A percentile compares a stretch with the other conserved stretches of the same genome.
Conservation (phyloP, 208 protist genomes). For the Trypanosoma cruzi region DNA sequence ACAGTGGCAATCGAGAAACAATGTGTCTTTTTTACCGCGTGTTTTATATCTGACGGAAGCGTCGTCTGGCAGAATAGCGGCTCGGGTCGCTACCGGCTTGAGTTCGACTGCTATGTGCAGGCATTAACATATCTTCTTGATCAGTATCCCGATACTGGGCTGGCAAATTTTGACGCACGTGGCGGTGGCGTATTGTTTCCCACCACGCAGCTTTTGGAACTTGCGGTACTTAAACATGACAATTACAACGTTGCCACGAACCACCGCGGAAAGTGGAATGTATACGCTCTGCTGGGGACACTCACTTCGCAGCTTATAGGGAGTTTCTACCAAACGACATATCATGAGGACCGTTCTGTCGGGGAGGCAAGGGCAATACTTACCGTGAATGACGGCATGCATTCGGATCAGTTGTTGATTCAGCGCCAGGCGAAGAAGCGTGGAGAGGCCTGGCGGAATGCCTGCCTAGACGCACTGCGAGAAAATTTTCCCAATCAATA, state of each 20-base stretch:
- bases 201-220: slow-evolving; percentile 45
- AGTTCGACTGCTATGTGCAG: slow-evolving; percentile 84
- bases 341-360: slow-evolving; percentile 38
- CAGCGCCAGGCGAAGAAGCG: slow-evolving; percentile 59
- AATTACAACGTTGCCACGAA: slow-evolving; percentile 59
- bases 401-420: slow-evolving; percentile 50
- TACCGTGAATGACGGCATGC: slow-evolving; percentile 65
- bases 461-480: slow-evolving; percentile 72
- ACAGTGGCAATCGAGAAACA: slow-evolving; percentile 10
- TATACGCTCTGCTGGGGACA: slow-evolving; percentile 82
- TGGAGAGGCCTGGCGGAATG: slow-evolving; percentile 80
- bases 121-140: slow-evolving; percentile 79
- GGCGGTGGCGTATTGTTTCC: slow-evolving; percentile 50
- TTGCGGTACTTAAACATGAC: slow-evolving; percentile 73
- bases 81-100: slow-evolving; percentile 71
- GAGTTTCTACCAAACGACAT: slow-evolving; percentile 70
- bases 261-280: slow-evolving; percentile 83
- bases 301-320: slow-evolving; percentile 79
- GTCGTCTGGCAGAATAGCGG: slow-evolving; percentile 70
- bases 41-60: slow-evolving; percentile 35
- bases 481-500: slow-evolving; percentile 89
- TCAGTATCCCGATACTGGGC: slow-evolving; percentile 55
- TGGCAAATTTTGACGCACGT: slow-evolving; percentile 13
- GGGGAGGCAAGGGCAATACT: slow-evolving; percentile 58
- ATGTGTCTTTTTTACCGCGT: slow-evolving; percentile 50